phyloP scores from a whole-genome alignment of 2,329 filamentous ascomycete species.

The Aureobasidium lini region DNA sequence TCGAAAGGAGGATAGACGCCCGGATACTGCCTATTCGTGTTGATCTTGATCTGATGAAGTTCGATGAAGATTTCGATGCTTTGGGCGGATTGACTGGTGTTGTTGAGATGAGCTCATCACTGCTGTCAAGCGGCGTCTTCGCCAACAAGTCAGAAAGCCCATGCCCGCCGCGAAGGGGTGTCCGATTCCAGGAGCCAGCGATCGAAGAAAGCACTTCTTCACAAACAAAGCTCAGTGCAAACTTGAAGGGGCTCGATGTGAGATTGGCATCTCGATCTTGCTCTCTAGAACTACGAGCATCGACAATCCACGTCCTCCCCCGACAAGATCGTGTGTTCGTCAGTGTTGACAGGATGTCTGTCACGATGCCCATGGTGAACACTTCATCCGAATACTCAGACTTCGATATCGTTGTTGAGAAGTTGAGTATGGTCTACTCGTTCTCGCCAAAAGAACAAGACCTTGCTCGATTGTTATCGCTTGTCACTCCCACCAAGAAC shows the following conservation, averaged over 20 bases:
- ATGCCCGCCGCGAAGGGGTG: conserved; percentile 39
- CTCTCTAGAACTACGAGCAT: conserved; percentile 66
- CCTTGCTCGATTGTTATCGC: conserved; percentile 69
- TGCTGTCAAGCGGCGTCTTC: conserved; percentile 51
- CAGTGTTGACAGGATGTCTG: conserved; percentile 63
- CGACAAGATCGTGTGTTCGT: conserved; percentile 65
- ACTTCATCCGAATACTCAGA: conserved; percentile 40
- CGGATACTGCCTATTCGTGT: conserved; percentile 71
- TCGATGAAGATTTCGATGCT: conserved; percentile 66
- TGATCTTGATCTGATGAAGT: conserved; percentile 64
- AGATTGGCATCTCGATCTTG: conserved; percentile 73
- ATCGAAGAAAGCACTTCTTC: conserved; percentile 27
- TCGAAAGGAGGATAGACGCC: conserved; percentile 46
- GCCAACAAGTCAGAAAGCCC: conserved; percentile 24
- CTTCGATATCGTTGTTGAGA: conserved; percentile 49
- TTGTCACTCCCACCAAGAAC: conserved; percentile 87
- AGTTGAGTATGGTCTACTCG: conserved; percentile 66
- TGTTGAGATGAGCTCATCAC: conserved; percentile 77
- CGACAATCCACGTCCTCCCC: conserved; percentile 72
- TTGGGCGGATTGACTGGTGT: conserved; percentile 90
- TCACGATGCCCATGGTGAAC: conserved; percentile 57
- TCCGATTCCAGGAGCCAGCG: conserved; percentile 48
- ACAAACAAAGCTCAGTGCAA: conserved; percentile 60
- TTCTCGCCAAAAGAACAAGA: conserved; percentile 69
- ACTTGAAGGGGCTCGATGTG: conserved; percentile 69